Base-by-base conservation (phyloP, 1,139 yeast genomes). In the Geotrichum candidum region DNA sequence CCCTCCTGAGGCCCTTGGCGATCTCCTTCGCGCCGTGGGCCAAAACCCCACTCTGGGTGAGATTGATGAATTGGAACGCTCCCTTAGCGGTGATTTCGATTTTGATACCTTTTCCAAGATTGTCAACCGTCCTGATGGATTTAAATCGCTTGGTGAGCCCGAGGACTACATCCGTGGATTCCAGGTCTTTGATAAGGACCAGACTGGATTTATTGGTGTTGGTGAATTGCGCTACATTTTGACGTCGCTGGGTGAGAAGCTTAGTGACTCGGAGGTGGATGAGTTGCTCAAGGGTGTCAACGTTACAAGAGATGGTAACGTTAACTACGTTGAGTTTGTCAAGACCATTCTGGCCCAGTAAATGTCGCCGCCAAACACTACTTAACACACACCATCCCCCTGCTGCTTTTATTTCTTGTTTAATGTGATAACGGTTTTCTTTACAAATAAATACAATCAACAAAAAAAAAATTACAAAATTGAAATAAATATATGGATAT, bases 91-190 rank as follows among this genome's bases (percentile, higher is more conserved):
- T 18, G 77, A 75, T 56, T 73, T 87, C 68, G 91, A 88, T 71
- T 90, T 86, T 69, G 94, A 87, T 61, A 84, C 91, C 18, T 90
- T 88, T 75, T 85, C 87, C 66, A 84, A 84, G 74, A 82, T 90
- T 69, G 86, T 90, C 68, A 86, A 86, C 74, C 85, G 96, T 76
- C 96, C 95, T 57, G 92, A 88, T 70, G 96, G 96, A 0, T 90
- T 90, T 82, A 87, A 88, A 76, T 86, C 92, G 46, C 82, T 89
- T 65, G 96, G 96, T n/a, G 88, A 88, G 70, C 94, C 96, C 31
- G 99, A 94, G 73, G 99, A 94, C 76, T 94, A 94, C 77, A 85
- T 94, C 72, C 89, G 95, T 72, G 99, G 98, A 0, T 94, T 94
- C 84, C 98, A 94, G 78, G 97, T 94, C 11, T 94, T 94, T 68